These are phyloP conservation scores for Xylaria digitata DNA, from an alignment of 2,329 filamentous ascomycete genomes.

Conservation along the genomic window DNA sequence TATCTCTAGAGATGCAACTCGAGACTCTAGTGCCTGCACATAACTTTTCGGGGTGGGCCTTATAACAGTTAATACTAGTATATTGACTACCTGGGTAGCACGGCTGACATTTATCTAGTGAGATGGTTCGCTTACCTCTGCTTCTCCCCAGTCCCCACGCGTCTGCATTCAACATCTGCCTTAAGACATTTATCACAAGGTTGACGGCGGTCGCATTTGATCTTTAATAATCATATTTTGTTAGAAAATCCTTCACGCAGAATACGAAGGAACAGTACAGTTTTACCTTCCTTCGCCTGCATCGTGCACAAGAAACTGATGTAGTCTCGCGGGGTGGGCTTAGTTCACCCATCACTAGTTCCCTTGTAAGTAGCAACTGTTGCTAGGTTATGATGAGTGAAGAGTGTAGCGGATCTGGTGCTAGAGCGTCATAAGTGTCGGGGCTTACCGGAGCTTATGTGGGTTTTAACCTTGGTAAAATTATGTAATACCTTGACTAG, in stretches of 20 bases:
- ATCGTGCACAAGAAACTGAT: conserved; percentile 37
- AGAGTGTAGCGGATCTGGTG: conserved; percentile 5
- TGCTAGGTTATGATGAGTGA: not conserved
- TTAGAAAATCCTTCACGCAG: conserved; percentile 8
- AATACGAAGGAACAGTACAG: not conserved
- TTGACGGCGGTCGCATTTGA: conserved; percentile 39
- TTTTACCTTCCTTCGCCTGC: conserved; percentile 37
- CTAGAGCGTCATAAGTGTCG: conserved; percentile 18
- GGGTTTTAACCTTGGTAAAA: not conserved
- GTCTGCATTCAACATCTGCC: conserved; percentile 34
- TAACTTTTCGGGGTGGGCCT: conserved; percentile 60
- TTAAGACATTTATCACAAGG: conserved; percentile 36
- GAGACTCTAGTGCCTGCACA: conserved; percentile 60
- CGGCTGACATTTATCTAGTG: not conserved
- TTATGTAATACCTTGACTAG: conserved; percentile 18
- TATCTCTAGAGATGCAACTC: conserved; percentile 58
- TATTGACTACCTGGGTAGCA: not conserved
- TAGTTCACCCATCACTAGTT: conserved; percentile 20
- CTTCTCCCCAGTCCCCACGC: conserved; percentile 39
- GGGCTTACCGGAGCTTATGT: conserved; percentile 5
- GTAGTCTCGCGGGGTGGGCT: conserved; percentile 29
- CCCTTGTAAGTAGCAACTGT: not conserved
- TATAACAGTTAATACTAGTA: conserved; percentile 13
- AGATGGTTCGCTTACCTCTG: conserved; percentile 36
- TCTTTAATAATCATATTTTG: conserved; percentile 21